phyloP scores from a whole-genome alignment of 106 monocot species.

The Iris macrosiphon region DNA sequence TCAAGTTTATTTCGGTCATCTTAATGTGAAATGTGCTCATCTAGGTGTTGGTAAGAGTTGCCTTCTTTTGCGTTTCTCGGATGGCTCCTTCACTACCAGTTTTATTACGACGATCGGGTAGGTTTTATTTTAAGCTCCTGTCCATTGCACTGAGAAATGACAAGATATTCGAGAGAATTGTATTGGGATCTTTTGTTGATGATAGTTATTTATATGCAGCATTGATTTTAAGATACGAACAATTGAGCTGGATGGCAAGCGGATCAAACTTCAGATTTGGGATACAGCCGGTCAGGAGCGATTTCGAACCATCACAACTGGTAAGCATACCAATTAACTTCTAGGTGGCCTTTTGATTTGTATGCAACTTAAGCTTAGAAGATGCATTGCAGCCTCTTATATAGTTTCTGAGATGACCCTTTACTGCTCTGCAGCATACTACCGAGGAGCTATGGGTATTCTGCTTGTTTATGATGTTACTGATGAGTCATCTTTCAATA shows the following conservation, averaged over 20 bases:
- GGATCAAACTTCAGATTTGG: slow-evolving; percentile 27
- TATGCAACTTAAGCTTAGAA: too few relatives aligned
- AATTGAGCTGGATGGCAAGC: slow-evolving; percentile 26
- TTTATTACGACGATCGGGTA: slow-evolving; percentile 30
- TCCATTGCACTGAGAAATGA: too few relatives aligned
- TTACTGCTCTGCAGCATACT: slow-evolving; percentile 54
- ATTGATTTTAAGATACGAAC: slow-evolving; percentile 32
- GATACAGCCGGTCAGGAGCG: slow-evolving; percentile 32
- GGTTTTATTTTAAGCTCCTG: neutral
- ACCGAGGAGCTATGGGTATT: slow-evolving; percentile 97
- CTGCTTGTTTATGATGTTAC: slow-evolving; percentile 99
- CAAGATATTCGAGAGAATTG: too few relatives aligned
- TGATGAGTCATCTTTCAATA: slow-evolving; percentile 97
- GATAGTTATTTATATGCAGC: neutral
- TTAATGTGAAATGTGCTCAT: neutral
- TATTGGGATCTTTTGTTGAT: too few relatives aligned
- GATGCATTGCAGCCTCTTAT: neutral
- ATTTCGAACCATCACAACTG: slow-evolving; percentile 19
- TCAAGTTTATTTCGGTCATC: neutral
- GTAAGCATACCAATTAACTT: too few relatives aligned
- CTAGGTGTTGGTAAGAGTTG: slow-evolving; percentile 31
- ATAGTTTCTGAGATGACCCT: neutral
- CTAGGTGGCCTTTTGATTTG: neutral
- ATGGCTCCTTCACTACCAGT: slow-evolving; percentile 33
- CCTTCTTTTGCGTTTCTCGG: slow-evolving; percentile 21